Base-by-base conservation (phyloP, 257 asterid species). In the Parsonsia alboflavescens region DNA sequence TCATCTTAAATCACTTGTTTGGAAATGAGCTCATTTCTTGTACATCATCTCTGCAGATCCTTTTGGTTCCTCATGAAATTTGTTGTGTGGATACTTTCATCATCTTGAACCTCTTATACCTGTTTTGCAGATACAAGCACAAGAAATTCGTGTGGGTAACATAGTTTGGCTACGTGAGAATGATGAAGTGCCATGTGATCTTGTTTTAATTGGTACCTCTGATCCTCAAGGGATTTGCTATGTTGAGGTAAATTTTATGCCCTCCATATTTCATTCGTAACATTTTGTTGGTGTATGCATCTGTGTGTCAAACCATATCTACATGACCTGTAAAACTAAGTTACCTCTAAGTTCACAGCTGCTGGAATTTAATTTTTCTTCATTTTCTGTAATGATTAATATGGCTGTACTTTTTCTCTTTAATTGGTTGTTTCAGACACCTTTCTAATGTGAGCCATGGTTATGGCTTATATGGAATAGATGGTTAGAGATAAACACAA, bases 101-200 rank as follows among this genome's bases (percentile, higher is more conserved):
- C 75, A n/a, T 63, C 76, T 68, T 70, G 71, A 63, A 50, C 70
- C 74, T 16, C 68, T 66, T 71, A 67, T 72, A 76, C 72, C 78
- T 49, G 24, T 75, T 73, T 82, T 62, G 71, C 79, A 95, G 99
- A 84, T 92, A 78, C 93, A 90, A 89, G 92, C 99, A 64, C 99
- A 95, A 86, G 88, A 95, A 73, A 81, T 95, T 84, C 85, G 75
- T 81, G 93, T 92, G 72, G 99, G 99, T 53, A 90, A 89, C 86
- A 82, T 95, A 61, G 97, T 95, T 57, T 95, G 98, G 99, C 86
- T 95, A 75, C 98, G 99, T 28, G 99, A 95, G 86, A 95, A 95
- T 88, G 99, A 95, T 83, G 99, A 95, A 84, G 96, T 90, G 70
- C 98, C 99, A 75, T 95, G 98, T 84, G 99, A 95, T 89, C 92